Evolutionary conservation across 1,284 basidiomycete species (phyloP), one percentile per base, ranked within the genome.

Genomic region (Papiliotrema laurentii): DNA sequence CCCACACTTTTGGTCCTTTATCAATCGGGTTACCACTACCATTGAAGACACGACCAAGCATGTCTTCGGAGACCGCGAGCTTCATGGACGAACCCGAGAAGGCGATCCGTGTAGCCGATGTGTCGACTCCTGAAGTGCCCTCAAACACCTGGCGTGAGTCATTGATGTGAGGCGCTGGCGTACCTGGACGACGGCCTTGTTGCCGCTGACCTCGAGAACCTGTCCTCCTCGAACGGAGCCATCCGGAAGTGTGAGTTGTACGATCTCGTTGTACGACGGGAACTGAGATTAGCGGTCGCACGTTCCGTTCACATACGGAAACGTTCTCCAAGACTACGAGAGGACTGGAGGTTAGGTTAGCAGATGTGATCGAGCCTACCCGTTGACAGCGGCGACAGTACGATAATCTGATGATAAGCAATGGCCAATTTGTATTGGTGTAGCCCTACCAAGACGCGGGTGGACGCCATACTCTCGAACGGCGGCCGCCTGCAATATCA

Each of bases 221-320:
- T 98, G 96, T 35, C 96, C 96, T 21, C 92, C 92, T 64, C 96
- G 87, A 66, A 86, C 87, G 27, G 90, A 82, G 31, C 96, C 96
- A 74, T 99, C 96, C 6, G 96, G 94, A 18, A 99, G 81, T 4
- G 93, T 97, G 57, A 98, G 79, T 65, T 89, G 85, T 28, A 98
- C 96, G 64, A 97, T 98, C 79, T 99, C 96, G 74, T 98, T 98
- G 81, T 97, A 99, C n/a, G 92, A 92, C 4, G 94, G 89, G 75
- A 98, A 98, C 88, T 92, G 63, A 21, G 11, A 27, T 30, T 14
- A 33, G 9, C 16, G 18, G 19, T 11, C 19, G 25, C 21, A 31
- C 18, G 28, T 43, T 14, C n/a, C 26, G 5, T 22, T n/a, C 41
- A 22, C 26, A 49, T 62, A 88, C 90, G 79, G 97, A 97, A 81